Conservation (phyloP, 2,329 filamentous ascomycete genomes). For the Nemania abortiva region DNA sequence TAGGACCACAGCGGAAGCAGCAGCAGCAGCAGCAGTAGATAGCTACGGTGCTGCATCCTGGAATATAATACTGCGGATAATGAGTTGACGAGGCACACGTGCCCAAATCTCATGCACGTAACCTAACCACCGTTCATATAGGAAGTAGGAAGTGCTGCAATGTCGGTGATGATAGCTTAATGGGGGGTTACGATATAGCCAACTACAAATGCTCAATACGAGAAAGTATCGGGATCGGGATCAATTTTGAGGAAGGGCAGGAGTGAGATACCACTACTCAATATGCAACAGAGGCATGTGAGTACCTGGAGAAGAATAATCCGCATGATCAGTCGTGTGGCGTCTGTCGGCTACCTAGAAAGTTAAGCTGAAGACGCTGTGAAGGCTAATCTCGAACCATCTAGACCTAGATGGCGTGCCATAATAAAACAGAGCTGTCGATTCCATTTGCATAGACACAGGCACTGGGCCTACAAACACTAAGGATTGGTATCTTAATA, state of each 20-base stretch:
- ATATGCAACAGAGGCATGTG: not conserved
- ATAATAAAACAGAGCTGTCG: conserved; percentile 11
- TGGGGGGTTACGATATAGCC: conserved; percentile 7
- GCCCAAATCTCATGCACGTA: conserved; percentile 34
- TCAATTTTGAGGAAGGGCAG: conserved; percentile 1
- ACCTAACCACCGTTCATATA: conserved; percentile 24
- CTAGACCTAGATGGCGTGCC: not conserved
- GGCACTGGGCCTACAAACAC: conserved; percentile 16
- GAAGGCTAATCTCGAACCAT: not conserved
- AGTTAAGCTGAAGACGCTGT: not conserved
- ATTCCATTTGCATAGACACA: too few species aligned
- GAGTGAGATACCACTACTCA: not conserved
- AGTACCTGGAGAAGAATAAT: not conserved
- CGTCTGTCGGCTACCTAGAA: conserved; percentile 5
- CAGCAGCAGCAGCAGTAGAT: conserved; percentile 24
- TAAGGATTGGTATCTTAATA: conserved; percentile 15
- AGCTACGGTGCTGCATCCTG: conserved; percentile 25
- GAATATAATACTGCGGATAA: conserved; percentile 29
- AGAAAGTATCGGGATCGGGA: conserved; percentile 3
- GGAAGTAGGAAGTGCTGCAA: conserved; percentile 23
- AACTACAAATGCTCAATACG: not conserved
- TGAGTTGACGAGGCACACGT: conserved; percentile 31
- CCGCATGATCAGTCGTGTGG: not conserved
- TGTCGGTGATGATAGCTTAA: conserved; percentile 4
- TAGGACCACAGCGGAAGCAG: conserved; percentile 29